Evolutionary conservation across 495 filamentous ascomycete genomes (phyloP).

Genomic region (Podospora fimiseda): DNA sequence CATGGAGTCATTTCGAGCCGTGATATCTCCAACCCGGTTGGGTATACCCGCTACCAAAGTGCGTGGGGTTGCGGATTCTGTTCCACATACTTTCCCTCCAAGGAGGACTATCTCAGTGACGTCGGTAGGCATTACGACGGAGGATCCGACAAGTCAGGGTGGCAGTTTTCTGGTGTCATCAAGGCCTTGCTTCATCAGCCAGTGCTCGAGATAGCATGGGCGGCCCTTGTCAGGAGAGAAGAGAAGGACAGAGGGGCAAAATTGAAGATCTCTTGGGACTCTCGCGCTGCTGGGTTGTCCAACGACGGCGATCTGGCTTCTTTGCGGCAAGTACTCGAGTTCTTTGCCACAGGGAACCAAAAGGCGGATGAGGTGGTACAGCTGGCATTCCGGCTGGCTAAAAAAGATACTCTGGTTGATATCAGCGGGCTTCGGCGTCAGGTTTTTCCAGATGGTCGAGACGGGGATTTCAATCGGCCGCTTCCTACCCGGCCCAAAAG

Average conservation of each 20-base stretch:
- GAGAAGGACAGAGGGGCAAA: conserved; percentile 10
- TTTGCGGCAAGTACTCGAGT: conserved; percentile 18
- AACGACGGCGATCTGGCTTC: not conserved
- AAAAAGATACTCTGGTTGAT: conserved; percentile 1
- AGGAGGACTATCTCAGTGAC: conserved; percentile 19
- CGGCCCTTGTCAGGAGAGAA: conserved; percentile 8
- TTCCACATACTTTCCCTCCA: conserved; percentile 5
- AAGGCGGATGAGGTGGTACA: conserved; percentile 1
- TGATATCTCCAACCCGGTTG: not conserved
- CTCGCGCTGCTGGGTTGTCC: conserved; percentile 3
- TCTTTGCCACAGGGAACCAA: conserved; percentile 4
- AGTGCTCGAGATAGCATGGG: conserved; percentile 14
- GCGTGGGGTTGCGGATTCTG: conserved; percentile 29
- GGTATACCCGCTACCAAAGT: not conserved
- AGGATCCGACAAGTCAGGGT: conserved; percentile 11
- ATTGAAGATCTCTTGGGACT: conserved; percentile 18
- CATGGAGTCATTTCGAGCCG: conserved; percentile 3
- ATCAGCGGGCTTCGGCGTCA: conserved; percentile 9
- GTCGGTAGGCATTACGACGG: conserved; percentile 22
- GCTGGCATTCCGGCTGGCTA: conserved; percentile 5
- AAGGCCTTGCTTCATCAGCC: conserved; percentile 20
- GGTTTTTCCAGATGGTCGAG: not conserved
- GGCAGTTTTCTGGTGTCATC: conserved; percentile 22
- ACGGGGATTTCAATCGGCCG: too few species aligned
- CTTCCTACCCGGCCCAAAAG: too few species aligned